phyloP scores from a whole-genome alignment of 2,329 filamentous ascomycete species.

The Aspergillus fructus region DNA sequence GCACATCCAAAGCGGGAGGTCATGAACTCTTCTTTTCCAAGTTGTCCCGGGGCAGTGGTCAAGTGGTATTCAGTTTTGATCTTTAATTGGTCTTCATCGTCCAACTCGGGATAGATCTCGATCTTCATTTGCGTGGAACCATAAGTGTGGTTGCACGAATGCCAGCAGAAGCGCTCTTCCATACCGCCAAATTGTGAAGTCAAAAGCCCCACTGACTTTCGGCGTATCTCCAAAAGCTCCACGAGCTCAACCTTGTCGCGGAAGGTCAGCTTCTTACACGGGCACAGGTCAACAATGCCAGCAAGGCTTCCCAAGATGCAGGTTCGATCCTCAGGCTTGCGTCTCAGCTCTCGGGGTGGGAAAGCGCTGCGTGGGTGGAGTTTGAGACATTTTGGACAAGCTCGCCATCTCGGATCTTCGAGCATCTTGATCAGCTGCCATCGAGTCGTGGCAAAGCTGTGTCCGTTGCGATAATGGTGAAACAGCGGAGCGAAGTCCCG shows the following conservation, averaged over 20 bases:
- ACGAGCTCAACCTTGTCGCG: conserved; percentile 37
- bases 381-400: conserved; percentile 39
- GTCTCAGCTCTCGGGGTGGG: conserved; percentile 32
- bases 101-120: conserved; percentile 36
- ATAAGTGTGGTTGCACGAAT: conserved; percentile 37
- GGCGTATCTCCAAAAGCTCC: conserved; percentile 32
- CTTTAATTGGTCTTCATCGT: conserved; percentile 30
- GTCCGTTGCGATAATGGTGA: conserved; percentile 39
- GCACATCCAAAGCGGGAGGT: conserved; percentile 42
- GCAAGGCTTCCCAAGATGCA: conserved; percentile 36
- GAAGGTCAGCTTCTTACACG: conserved; percentile 42
- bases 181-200: conserved; percentile 29
- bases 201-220: conserved; percentile 26
- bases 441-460: conserved; percentile 36
- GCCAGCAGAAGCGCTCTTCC: conserved; percentile 37
- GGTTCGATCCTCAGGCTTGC: conserved; percentile 31
- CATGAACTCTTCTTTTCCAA: conserved; percentile 39
- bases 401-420: conserved; percentile 35
- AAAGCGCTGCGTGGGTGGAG: conserved; percentile 38
- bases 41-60: conserved; percentile 31
- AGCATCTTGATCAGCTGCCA: conserved; percentile 39
- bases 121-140: conserved; percentile 35
- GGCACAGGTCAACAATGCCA: conserved; percentile 40
- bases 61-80: conserved; percentile 41
- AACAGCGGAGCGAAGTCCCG: conserved; percentile 42